These are phyloP conservation scores for Excoecaria cochinchinensis DNA, from an alignment of 345 rosid genomes.

Conservation along the genomic window DNA sequence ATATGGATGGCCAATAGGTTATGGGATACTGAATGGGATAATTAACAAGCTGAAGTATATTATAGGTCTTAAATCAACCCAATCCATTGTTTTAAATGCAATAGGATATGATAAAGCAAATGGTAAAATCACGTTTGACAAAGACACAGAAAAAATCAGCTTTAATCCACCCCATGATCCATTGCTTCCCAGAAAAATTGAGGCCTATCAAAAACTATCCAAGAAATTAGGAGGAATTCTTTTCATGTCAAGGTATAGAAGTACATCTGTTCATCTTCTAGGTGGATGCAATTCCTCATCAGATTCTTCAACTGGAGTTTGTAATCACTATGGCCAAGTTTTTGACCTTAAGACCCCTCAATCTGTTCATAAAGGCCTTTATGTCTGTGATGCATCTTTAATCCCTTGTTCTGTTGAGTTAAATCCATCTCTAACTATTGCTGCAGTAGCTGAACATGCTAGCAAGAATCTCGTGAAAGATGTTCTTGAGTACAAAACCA, in stretches of 20 bases:
- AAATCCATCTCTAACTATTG: constrained; percentile 44
- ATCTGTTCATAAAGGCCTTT: constrained; percentile 40
- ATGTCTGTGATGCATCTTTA: constrained; percentile 49
- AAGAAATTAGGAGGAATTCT: constrained; percentile 46
- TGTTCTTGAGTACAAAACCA: constrained; percentile 28
- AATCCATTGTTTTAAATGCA: constrained; percentile 36
- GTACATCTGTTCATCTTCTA: constrained; percentile 45
- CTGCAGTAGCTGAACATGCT: constrained; percentile 43
- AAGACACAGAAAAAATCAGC: constrained; percentile 27
- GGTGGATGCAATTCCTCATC: constrained; percentile 50
- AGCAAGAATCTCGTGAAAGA: constrained; percentile 33
- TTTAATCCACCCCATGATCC: constrained; percentile 39
- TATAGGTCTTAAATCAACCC: constrained; percentile 25
- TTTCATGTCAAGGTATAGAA: constrained; percentile 40
- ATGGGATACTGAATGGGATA: constrained; percentile 39
- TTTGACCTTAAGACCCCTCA: constrained; percentile 26
- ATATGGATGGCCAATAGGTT: constrained; percentile 46
- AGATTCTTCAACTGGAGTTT: constrained; percentile 40
- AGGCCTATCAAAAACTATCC: constrained; percentile 40
- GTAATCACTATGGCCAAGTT: constrained; percentile 40
- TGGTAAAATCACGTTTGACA: constrained; percentile 34
- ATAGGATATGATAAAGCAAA: constrained; percentile 45
- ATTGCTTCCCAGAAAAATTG: constrained; percentile 30
- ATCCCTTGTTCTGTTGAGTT: constrained; percentile 49
- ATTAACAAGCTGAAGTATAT: constrained; percentile 34